Evolutionary conservation across 2,329 filamentous ascomycete species (phyloP).

Genomic region (Coniochaeta sp.): DNA sequence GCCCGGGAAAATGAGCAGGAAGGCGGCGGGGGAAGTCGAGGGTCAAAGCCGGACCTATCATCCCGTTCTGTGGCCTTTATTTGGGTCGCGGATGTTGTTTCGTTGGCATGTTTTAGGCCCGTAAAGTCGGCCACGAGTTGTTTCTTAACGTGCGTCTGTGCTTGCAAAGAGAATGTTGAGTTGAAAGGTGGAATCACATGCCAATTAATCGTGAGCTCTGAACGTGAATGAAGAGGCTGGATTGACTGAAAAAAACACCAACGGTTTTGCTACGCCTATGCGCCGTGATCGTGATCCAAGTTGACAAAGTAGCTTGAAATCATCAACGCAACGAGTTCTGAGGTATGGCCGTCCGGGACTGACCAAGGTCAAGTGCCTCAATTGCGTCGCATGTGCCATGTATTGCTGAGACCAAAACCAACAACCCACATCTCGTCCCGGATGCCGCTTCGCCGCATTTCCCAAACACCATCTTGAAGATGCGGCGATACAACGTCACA

Average conservation of each 20-base stretch:
- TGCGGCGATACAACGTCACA: background rate
- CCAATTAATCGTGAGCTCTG: too few relatives aligned
- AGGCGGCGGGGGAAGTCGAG: background rate
- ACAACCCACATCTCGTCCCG: background rate
- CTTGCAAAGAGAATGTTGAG: too few relatives aligned
- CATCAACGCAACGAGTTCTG: too few relatives aligned
- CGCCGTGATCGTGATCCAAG: background rate
- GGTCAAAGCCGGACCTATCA: background rate
- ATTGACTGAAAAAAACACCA: background rate
- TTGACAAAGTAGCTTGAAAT: background rate
- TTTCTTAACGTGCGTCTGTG: background rate
- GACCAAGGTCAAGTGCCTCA: too few relatives aligned
- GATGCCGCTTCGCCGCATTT: background rate
- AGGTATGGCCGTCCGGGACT: too few relatives aligned
- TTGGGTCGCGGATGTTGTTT: background rate
- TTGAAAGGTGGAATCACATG: background rate
- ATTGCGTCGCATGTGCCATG: background rate
- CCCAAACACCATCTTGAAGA: background rate
- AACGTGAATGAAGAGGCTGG: too few relatives aligned
- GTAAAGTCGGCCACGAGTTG: background rate
- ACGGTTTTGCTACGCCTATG: background rate
- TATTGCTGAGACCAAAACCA: background rate
- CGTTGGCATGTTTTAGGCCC: background rate
- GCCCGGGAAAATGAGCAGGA: conserved; percentile 2
- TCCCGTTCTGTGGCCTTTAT: background rate